Conservation (phyloP, 768 basidiomycete species). For the Collybia sordida region DNA sequence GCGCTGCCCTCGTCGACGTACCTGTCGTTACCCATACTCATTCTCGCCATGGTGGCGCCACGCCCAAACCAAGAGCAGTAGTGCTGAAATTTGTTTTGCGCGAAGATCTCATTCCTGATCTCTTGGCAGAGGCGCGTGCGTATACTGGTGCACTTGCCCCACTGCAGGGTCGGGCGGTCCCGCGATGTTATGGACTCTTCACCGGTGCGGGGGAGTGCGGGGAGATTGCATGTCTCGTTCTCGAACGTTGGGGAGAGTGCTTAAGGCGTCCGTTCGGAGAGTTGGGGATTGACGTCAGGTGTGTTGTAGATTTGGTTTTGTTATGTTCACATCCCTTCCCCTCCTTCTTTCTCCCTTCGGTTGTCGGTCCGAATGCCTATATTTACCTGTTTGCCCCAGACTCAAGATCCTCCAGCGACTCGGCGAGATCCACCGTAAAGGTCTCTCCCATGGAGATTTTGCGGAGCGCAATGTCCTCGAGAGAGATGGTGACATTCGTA, state of each 20-base stretch:
- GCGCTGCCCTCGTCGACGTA: slow-evolving; percentile 20
- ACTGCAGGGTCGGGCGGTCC: slow-evolving; percentile 32
- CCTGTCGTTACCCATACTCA: too few relatives aligned
- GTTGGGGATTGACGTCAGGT: slow-evolving; percentile 31
- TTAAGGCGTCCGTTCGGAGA: slow-evolving; percentile 26
- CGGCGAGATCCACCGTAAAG: slow-evolving; percentile 31
- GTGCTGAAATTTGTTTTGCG: slow-evolving; percentile 40
- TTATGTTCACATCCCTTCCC: not conserved
- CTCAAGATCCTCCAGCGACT: slow-evolving; percentile 30
- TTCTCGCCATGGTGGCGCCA: too few relatives aligned
- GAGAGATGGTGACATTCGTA: slow-evolving; percentile 31
- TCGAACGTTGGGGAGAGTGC: slow-evolving; percentile 37
- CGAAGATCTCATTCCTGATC: slow-evolving; percentile 32
- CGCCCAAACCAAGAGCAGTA: slow-evolving; percentile 10
- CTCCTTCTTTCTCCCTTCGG: not conserved
- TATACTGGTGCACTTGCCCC: slow-evolving; percentile 28
- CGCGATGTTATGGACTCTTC: slow-evolving; percentile 34
- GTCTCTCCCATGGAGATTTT: slow-evolving; percentile 38
- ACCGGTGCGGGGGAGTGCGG: slow-evolving; percentile 28
- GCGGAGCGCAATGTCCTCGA: slow-evolving; percentile 41
- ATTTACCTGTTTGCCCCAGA: too few relatives aligned
- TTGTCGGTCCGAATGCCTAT: too few relatives aligned
- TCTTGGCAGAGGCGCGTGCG: slow-evolving; percentile 31
- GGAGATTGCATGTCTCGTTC: slow-evolving; percentile 34
- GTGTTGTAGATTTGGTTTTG: slow-evolving; percentile 16